Evolutionary conservation across 495 filamentous ascomycete species (phyloP).

Genomic region (Amorphotheca resinae): DNA sequence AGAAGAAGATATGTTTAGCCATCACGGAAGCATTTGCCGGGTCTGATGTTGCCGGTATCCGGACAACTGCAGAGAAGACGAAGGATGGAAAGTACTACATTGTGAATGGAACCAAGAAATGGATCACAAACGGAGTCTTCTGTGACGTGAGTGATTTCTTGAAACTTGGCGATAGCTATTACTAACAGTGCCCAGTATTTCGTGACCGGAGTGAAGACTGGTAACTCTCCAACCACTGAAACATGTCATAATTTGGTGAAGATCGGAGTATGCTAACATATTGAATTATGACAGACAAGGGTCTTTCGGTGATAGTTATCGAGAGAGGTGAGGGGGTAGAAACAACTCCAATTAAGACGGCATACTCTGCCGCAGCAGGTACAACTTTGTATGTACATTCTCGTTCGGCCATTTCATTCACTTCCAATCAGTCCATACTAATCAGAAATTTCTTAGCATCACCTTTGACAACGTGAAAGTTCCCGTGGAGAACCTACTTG

Average conservation of each 20-base stretch:
- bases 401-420: too few relatives aligned
- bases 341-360: conserved; percentile 74
- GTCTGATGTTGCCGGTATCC: conserved; percentile 66
- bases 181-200: conserved; percentile 47
- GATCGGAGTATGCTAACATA: background rate
- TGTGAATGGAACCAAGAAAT: conserved; percentile 85
- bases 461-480: conserved; percentile 75
- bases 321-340: conserved; percentile 56
- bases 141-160: conserved; percentile 23
- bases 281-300: conserved; percentile 40
- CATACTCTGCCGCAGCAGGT: conserved; percentile 66
- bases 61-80: conserved; percentile 72
- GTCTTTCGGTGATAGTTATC: conserved; percentile 67
- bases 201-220: conserved; percentile 64
- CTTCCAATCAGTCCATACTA: too few relatives aligned
- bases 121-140: conserved; percentile 86
- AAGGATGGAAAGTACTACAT: conserved; percentile 76
- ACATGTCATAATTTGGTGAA: background rate
- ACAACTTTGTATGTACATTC: conserved; percentile 27
- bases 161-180: background rate
- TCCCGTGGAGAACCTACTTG: conserved; percentile 64
- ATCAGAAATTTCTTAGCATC: conserved; percentile 39
- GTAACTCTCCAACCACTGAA: background rate
- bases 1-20: conserved; percentile 80
- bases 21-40: conserved; percentile 88